Evolutionary conservation across 2,329 filamentous ascomycete species (phyloP), one percentile per base, ranked within the genome.

Genomic region (Neoscytalidium dimidiatum): DNA sequence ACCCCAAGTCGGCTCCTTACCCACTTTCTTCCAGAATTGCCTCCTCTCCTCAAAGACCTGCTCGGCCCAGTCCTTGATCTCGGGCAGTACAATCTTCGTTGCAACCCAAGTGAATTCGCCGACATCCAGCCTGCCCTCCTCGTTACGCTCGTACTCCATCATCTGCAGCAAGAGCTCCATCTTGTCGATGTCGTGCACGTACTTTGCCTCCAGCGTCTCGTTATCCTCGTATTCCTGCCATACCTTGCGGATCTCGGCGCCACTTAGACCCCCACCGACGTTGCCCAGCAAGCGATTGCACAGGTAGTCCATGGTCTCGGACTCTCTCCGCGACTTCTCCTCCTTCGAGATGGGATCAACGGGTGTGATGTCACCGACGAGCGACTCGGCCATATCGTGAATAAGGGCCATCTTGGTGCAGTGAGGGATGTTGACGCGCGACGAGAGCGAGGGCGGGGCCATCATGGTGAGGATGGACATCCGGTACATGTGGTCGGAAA

Each of bases 401-500:
- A 99, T 83, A 35, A 99, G 85, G 28, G 93, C 94, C 94, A 99
- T 97, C 80, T 92, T 92, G 72, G 92, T 94, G 83, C 95, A 99
- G 71, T 89, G 90, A 28, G 85, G 80, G 43, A 97, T 84, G 75
- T 98, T 90, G 73, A 98, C 83, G 43, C 85, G 86, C 0, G 87
- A 80, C 2, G 88, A 84, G 11, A 97, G 86, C 1, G 90, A 80
- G 0, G 91, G 84, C 1, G 95, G 94, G 2, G 92, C 93, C 69
- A 97, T 87, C 89, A 99, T 92, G 68, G 92, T 93, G 78, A 99
- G 92, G 70, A 99, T 86, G 57, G 94, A 92, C 95, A 99, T 99
- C 80, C 95, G 93, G 81, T 98, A 99, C 95, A 99, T 99, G 84
- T 99, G 95, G 81, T 99, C 95, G 62, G 92, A 86, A 74, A 99